Base-by-base conservation (phyloP, 495 filamentous ascomycete genomes). In the Penicillium herquei region DNA sequence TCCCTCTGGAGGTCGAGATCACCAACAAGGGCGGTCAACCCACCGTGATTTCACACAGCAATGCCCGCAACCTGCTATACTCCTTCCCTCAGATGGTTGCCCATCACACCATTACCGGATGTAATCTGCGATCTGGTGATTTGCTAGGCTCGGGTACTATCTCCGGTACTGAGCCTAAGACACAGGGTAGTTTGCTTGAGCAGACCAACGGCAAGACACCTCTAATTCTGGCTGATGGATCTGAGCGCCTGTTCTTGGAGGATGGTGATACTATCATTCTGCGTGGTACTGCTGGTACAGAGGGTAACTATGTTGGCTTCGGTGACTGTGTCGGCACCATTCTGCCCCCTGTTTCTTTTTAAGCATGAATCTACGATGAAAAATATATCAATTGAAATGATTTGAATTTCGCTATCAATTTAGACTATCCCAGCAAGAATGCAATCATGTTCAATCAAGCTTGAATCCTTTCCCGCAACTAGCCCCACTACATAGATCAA, bases 41-140 rank as follows among this genome's bases (percentile, higher is more conserved):
- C 0, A 87, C 86, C 2, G 83, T 83, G 1, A 84, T 96, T 50
- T 75, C 79, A 2, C 74, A 71, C 26, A 89, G 85, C 40, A 89
- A 79, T 52, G 81, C 84, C 9, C 79, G 73, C 54, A 83, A 96
- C 68, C 81, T 97, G 30, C 81, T 98, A 17, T 98, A 84, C 79
- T 96, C 90, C 0, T 98, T 96, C 73, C 83, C 89, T 12, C 93
- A 98, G 73, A 96, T 98, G 91, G 77, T 98, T 37, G 86, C 93
- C 0, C 93, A 98, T 66, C 93, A 98, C 67, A 87, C 89, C 6
- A 79, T 93, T 43, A 89, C 87, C 1, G 93, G 93, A 18, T 98
- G 93, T 68, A 85, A 87, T 13, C 68, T 98, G 76, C 81, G 84
- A 39, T 78, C 87, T 0, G 93, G 93, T 35, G 93, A 98, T 61